Base-by-base conservation (phyloP, 2,329 filamentous ascomycete genomes). In the Penicillium thymicola region DNA sequence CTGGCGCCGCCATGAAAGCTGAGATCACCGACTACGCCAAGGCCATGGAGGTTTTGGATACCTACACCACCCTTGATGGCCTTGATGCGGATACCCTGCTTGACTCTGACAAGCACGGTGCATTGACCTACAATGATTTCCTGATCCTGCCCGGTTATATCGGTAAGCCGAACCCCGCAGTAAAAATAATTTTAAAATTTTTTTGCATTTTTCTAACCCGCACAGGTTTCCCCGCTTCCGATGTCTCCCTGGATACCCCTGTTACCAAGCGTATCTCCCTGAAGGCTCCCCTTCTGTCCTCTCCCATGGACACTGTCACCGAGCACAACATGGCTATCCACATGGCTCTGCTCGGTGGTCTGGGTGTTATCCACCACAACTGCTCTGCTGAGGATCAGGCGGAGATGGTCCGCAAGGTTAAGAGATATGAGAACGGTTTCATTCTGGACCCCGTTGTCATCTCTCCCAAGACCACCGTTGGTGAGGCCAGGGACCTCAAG, bases 281-380 rank as follows among this genome's bases (percentile, higher is more conserved):
- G 74, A 99, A 97, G 85, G 95, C 92, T 7, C 94, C 94, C 59
- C 92, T 99, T 71, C 85, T 97, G 64, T 99, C 94, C 45, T 97
- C 94, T 38, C 94, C 95, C 70, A 99, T 99, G 94, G 94, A 99
- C 81, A 99, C 94, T 10, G 94, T 99, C 74, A 99, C 95, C 42
- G 94, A 99, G 81, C 90, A 96, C 79, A 93, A 96, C 76, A 99
- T 99, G 95, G 95, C 94, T 64, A 97, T 99, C 69, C 90, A 97
- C 80, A 96, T 82, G 75, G 79, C 80, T 38, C 75, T 82, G 47
- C 75, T 82, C 43, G 79, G 80, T 67, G 81, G 81, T 54, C 71
- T 82, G 5, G 81, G 94, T 79, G 92, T 99, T 67, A 96, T 99
- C 67, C 94, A 99, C 82, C 94, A 99, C 85, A 99, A 99, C 82